Base-by-base conservation (phyloP, 2,329 filamentous ascomycete species). In the Ceratocystis lukuohia region DNA sequence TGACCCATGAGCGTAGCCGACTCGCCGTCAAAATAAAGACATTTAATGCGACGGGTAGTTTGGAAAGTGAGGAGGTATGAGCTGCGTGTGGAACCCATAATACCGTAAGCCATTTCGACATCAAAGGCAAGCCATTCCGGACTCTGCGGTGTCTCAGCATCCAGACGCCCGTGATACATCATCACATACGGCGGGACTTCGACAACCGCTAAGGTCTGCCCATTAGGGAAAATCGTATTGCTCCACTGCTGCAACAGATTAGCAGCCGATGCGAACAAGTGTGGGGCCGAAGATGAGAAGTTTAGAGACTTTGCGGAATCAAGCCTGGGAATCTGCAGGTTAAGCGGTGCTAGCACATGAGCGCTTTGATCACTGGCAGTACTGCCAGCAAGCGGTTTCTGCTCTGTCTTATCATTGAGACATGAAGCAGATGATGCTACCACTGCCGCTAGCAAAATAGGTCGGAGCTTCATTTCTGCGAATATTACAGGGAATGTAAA, bases 41-140 rank as follows among this genome's bases (percentile, higher is more conserved):
- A 76, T 66, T 74, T 75, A 7, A 77, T 71, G 8, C 74, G 71
- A 4, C 75, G 75, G 20, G 74, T 78, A 0, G 78, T 79, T 69
- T 80, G 76, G 70, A 80, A 82, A 1, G 77, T 80, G 46, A 81
- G 73, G 73, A 82, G 73, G 67, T 77, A 76, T 7, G 77, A 78
- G 63, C 77, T 71, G 44, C 75, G 73, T 28, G 74, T 73, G 0
- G 72, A 72, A 22, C 80, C 79, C 76, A 80, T 80, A 68, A 82
- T 81, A 4, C 77, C 78, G 69, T 82, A 82, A n/a, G 78, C 75
- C 80, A 81, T 82, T 66, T 78, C 79, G 50, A 79, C 72, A 70
- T 82, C 80, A 69, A 82, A 78, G 5, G 79, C 77, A 25, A 82
- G 72, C 79, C 79, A 82, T 71, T 82, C 80, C 12, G 79, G 79